These are phyloP conservation scores for Salix exigua DNA, from an alignment of 345 rosid genomes.

Conservation along the genomic window DNA sequence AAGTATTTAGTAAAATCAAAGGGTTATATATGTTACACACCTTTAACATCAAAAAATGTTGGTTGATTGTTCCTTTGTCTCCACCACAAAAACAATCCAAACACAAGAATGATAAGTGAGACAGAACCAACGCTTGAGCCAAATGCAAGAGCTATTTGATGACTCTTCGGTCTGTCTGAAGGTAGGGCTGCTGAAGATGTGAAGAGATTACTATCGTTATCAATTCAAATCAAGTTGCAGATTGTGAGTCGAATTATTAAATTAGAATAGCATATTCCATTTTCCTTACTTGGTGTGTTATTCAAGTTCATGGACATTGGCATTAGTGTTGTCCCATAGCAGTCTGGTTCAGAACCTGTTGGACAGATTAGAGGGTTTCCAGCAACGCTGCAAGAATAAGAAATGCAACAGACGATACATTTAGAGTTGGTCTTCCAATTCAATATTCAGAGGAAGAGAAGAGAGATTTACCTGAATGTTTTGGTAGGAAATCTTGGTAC, in stretches of 20 bases:
- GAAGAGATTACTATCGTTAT: conserved; percentile 16
- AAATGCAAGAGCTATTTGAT: conserved; percentile 68
- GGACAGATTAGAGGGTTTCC: conserved; percentile 90
- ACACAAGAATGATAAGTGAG: conserved; percentile 56
- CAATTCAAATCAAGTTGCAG: neutral
- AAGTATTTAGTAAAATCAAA: neutral
- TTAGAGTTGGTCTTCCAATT: neutral
- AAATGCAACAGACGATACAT: neutral
- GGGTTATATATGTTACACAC: conserved; percentile 29
- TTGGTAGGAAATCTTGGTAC: conserved; percentile 84
- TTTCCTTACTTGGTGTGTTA: conserved; percentile 53
- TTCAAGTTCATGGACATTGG: conserved; percentile 98
- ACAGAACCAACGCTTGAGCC: conserved; percentile 62
- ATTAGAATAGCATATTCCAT: neutral
- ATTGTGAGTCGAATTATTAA: neutral
- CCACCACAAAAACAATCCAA: conserved; percentile 81
- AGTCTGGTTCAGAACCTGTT: conserved; percentile 85
- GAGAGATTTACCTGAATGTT: conserved; percentile 68
- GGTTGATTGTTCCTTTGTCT: conserved; percentile 65
- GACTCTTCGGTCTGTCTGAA: conserved; percentile 46
- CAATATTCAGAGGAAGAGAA: conserved; percentile 6
- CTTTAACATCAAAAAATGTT: conserved; percentile 75
- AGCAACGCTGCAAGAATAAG: conserved; percentile 54
- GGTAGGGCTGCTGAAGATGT: conserved; percentile 34
- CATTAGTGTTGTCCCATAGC: conserved; percentile 70